Conservation (phyloP, 352 stramenopile genomes). For the Phytophthora pisi region DNA sequence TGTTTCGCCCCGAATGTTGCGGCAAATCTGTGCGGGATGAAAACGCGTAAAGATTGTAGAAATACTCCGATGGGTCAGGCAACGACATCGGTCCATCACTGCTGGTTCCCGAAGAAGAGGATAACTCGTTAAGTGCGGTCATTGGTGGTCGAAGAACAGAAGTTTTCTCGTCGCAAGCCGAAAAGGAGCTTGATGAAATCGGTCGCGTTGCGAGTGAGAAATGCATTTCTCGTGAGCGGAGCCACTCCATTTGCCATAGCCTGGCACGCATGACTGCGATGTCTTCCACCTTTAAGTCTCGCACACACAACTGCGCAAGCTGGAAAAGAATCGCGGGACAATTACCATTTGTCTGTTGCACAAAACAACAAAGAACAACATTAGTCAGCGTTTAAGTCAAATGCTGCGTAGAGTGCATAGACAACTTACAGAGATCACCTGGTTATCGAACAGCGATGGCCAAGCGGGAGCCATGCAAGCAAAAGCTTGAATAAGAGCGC, state of each 20-base stretch:
- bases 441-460: slow-evolving; percentile 67
- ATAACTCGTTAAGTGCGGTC: slow-evolving; percentile 18
- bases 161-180: slow-evolving; percentile 40
- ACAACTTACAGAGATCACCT: slow-evolving; percentile 56
- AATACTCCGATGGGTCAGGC: slow-evolving; percentile 46
- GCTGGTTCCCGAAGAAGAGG: neutral
- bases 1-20: slow-evolving; percentile 76
- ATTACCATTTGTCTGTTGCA: slow-evolving; percentile 59
- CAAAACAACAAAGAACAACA: slow-evolving; percentile 1
- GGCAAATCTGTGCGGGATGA: slow-evolving; percentile 64
- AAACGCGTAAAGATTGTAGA: slow-evolving; percentile 79
- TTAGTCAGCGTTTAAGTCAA: slow-evolving; percentile 3
- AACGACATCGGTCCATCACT: slow-evolving; percentile 13
- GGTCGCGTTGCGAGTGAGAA: slow-evolving; percentile 52
- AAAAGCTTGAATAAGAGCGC: slow-evolving; percentile 62
- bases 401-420: neutral
- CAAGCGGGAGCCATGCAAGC: slow-evolving; percentile 48
- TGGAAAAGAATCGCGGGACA: slow-evolving; percentile 63
- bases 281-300: slow-evolving; percentile 42
- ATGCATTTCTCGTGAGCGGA: slow-evolving; percentile 45
- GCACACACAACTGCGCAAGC: slow-evolving; percentile 61
- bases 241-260: slow-evolving; percentile 54
- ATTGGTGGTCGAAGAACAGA: slow-evolving; percentile 29
- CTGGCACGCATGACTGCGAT: slow-evolving; percentile 42
- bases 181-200: slow-evolving; percentile 45